phyloP scores from a whole-genome alignment of 306 rosid genomes.

The Arachis stenosperma region DNA sequence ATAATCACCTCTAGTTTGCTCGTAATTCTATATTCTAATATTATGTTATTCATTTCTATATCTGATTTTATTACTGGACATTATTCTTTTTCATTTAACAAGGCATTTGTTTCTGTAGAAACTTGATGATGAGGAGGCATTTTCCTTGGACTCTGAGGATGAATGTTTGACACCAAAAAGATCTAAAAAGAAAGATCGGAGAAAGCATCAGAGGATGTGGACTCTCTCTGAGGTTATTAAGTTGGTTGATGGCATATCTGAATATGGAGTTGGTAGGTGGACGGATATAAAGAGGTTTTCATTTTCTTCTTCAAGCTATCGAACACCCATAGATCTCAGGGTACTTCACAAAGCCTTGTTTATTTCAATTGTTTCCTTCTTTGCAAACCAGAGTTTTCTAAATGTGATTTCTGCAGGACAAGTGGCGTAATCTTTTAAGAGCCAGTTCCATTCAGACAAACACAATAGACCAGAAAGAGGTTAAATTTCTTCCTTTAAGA shows the following conservation, averaged over 20 bases:
- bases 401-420: conserved; percentile 68
- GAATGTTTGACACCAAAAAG: conserved; percentile 50
- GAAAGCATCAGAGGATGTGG: conserved; percentile 98
- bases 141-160: conserved; percentile 60
- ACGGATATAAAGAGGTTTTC: conserved; percentile 76
- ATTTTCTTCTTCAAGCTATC: conserved; percentile 71
- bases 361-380: conserved; percentile 21
- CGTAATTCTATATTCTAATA: background rate
- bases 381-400: conserved; percentile 33
- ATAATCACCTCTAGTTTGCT: conserved; percentile 16
- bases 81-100: conserved; percentile 22
- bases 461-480: conserved; percentile 58
- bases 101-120: conserved; percentile 45
- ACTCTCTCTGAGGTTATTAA: conserved; percentile 68
- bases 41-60: conserved; percentile 20
- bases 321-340: conserved; percentile 97
- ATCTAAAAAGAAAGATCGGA: conserved; percentile 63
- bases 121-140: conserved; percentile 50
- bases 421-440: conserved; percentile 90
- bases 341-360: conserved; percentile 49
- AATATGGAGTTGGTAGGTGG: conserved; percentile 95
- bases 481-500: conserved; percentile 33
- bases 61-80: conserved; percentile 17
- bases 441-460: conserved; percentile 60
- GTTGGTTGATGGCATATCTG: conserved; percentile 92